Base-by-base conservation (phyloP, 2,329 filamentous ascomycete species). In the Aspergillus caelatus region DNA sequence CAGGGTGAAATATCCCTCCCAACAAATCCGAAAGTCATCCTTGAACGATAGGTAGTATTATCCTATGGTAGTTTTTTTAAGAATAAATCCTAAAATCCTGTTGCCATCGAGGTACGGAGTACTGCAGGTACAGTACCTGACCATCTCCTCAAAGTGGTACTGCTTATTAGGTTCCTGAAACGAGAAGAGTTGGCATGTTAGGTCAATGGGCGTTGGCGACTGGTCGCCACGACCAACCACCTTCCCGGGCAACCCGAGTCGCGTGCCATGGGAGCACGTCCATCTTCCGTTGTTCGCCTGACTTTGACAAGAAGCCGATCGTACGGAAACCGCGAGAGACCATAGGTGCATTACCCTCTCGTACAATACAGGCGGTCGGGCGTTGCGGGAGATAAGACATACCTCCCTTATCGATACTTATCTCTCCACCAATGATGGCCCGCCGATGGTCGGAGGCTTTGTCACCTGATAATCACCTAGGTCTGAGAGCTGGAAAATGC, bases 391-490 rank as follows among this genome's bases (percentile, higher is more conserved):
- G 58, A 60, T 60, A 63, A 57, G 61, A 36, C 21, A 55, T 10
- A 21, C 39, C 28, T 21, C 28, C 7, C 66, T 68, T 67, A 68
- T 68, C 67, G 63, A 68, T 67, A 65, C 34, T 16, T 14, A 9
- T 34, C 26, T n/a, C 9, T 43, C 36, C 36, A 30, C 65, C 63
- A 63, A 65, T 66, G 34, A 54, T 21, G 48, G 19, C 12, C 39
- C 36, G 21, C 45, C 52, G 52, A 39, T 21, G 11, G 43, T 36
- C 55, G 54, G 57, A 46, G 60, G 56, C 53, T 48, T 34, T 55
- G 63, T 67, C 67, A 68, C 67, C 65, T 68, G 67, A 68, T 63
- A 61, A 54, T 46, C 46, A 26, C n/a, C 16, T 48, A 32, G 39
- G 50, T 34, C 48, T 48, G 41, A 23, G 23, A 43, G 43, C 53